Conservation (phyloP, 352 stramenopile genomes). For the Pythium phragmitis region DNA sequence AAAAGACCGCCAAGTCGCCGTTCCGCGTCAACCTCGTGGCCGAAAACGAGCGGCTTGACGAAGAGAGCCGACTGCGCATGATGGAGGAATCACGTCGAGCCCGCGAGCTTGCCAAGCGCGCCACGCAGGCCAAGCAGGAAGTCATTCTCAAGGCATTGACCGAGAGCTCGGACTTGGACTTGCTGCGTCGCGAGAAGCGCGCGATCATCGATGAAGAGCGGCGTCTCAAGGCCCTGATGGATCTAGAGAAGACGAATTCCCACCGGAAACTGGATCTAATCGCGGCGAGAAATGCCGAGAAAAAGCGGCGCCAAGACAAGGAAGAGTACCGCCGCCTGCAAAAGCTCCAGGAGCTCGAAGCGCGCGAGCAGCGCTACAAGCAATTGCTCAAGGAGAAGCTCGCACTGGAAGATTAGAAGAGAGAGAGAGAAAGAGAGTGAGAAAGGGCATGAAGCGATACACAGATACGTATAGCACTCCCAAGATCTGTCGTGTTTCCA, state of each 20-base stretch:
- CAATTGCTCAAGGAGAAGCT: constrained; percentile 81
- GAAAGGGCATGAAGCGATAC: no score
- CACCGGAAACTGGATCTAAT: constrained; percentile 91
- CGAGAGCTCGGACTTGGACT: constrained; percentile 89
- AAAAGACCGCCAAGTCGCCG: constrained; percentile 88
- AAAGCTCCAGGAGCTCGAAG: constrained; percentile 62
- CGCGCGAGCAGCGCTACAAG: constrained; percentile 66
- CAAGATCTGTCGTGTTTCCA: neutral
- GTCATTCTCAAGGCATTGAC: constrained; percentile 92
- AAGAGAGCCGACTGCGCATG: constrained; percentile 84
- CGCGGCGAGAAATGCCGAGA: constrained; percentile 89
- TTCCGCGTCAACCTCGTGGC: constrained; percentile 93
- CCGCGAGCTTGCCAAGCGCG: constrained; percentile 67
- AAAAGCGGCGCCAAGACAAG: constrained; percentile 87
- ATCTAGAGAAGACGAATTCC: constrained; percentile 93
- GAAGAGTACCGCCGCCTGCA: constrained; percentile 78
- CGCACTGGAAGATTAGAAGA: constrained; percentile 46
- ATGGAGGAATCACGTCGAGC: constrained; percentile 67
- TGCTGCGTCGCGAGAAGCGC: constrained; percentile 91
- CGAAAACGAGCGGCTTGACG: constrained; percentile 93
- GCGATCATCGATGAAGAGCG: constrained; percentile 95
- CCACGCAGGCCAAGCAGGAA: constrained; percentile 89
- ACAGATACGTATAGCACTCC: no score
- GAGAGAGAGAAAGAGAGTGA: neutral
- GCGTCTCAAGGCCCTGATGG: constrained; percentile 90